These are phyloP conservation scores for Hypomontagnella submonticulosa DNA, from an alignment of 495 filamentous ascomycete genomes.

Conservation along the genomic window DNA sequence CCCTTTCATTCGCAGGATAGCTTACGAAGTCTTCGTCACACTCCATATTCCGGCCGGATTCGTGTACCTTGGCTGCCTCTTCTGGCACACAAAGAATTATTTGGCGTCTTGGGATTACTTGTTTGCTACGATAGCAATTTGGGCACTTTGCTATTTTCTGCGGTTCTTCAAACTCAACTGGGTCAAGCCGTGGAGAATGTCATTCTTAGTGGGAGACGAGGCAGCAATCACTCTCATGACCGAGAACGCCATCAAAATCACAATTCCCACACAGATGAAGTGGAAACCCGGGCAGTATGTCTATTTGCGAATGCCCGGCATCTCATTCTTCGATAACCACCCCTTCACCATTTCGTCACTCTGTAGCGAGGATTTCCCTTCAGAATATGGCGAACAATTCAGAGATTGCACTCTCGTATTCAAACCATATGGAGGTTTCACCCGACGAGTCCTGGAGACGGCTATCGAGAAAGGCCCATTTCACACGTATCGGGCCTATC, in stretches of 20 bases:
- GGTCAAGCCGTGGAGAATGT: constrained; percentile 80
- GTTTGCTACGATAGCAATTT: constrained; percentile 83
- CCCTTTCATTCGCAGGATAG: constrained; percentile 67
- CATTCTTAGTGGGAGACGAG: constrained; percentile 88
- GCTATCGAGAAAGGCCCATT: constrained; percentile 84
- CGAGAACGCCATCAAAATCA: constrained; percentile 92
- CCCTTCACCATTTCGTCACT: constrained; percentile 95
- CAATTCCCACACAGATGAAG: constrained; percentile 88
- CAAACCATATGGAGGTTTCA: constrained; percentile 90
- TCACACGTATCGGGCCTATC: constrained; percentile 86
- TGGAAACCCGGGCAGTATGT: constrained; percentile 97
- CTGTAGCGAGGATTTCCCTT: constrained; percentile 85
- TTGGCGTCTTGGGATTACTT: constrained; percentile 92
- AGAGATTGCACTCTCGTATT: constrained; percentile 92
- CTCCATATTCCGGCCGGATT: constrained; percentile 85
- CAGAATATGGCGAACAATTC: constrained; percentile 85
- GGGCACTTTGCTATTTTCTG: constrained; percentile 71
- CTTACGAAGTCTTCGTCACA: constrained; percentile 85
- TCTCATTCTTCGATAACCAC: constrained; percentile 90
- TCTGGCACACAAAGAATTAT: constrained; percentile 97
- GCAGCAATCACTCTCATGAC: constrained; percentile 86
- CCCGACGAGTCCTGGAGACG: constrained; percentile 77
- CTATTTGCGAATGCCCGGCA: constrained; percentile 91
- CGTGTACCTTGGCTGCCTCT: constrained; percentile 83
- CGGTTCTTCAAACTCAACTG: constrained; percentile 86